Base-by-base conservation (phyloP, 2,329 filamentous ascomycete species). In the Tolypocladium endophyticum region DNA sequence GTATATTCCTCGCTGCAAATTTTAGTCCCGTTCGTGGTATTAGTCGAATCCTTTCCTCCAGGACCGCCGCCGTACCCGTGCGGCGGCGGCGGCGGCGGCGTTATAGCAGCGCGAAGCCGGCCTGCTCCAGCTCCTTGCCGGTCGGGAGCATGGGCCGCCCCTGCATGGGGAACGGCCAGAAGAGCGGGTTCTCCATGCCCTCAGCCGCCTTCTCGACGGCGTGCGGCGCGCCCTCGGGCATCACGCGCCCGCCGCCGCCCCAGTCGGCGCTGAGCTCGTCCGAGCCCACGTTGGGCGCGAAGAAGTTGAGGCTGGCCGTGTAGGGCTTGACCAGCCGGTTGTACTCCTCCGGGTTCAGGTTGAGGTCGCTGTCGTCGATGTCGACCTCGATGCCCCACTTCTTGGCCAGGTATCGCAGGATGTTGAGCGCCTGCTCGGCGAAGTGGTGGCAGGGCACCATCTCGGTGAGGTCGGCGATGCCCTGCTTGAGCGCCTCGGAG, bases 391-490 rank as follows among this genome's bases (percentile, higher is more conserved):
- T 79, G 39, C 81, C 74, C 84, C 84, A 87, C 62, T 84, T 83
- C 62, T 76, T 77, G 8, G 81, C 80, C 1, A 87, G 72, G 62
- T 80, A 85, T 1, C 78, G 77, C 4, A 87, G 70, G 23, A 87
- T 86, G 62, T 82, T 82, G 55, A 85, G 76, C 0, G 82, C 82
- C 64, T 85, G 82, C 64, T 83, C 80, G 14, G 82, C 82, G 65
- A 85, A 85, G 59, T 82, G 79, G 64, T 85, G 82, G 59, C 82
- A 85, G 0, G 79, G 79, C 0, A 80, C 79, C 84, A 87, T 87
- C 64, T 85, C 81, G 1, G 79, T 79, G 20, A 87, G 72, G 62
- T 85, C 81, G 2, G 77, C 70, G 39, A 87, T 82, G 16, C 82
- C 82, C 59, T 82, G 80, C 12, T 71, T 75, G 39, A 87, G 75